These are phyloP conservation scores for Glaciozyma martinii DNA, from an alignment of 768 basidiomycete genomes.

Conservation along the genomic window DNA sequence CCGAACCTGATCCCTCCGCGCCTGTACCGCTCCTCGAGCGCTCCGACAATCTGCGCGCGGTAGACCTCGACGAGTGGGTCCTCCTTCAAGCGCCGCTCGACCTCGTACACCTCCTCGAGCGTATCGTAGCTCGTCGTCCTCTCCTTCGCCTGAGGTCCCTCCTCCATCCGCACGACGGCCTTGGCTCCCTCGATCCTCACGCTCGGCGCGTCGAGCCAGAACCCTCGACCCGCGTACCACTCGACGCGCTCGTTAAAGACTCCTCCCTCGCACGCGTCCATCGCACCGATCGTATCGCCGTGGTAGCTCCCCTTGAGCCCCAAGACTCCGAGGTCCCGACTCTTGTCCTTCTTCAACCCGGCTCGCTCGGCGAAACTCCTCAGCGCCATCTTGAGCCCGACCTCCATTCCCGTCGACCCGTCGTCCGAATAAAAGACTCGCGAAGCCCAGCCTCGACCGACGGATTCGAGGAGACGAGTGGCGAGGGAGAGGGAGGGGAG, in stretches of 20 bases:
- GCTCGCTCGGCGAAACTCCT: slow-evolving; percentile 43
- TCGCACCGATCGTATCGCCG: slow-evolving; percentile 92
- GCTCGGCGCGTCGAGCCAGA: slow-evolving; percentile 85
- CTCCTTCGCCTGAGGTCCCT: neutral
- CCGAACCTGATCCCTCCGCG: slow-evolving; percentile 41
- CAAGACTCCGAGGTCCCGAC: slow-evolving; percentile 54
- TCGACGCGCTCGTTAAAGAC: slow-evolving; percentile 74
- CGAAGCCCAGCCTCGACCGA: slow-evolving; percentile 82
- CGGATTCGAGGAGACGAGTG: slow-evolving; percentile 60
- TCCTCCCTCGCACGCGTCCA: slow-evolving; percentile 83
- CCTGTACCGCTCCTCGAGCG: slow-evolving; percentile 46
- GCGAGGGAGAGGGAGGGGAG: slow-evolving; percentile 74
- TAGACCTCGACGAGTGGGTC: slow-evolving; percentile 57
- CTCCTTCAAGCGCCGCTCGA: slow-evolving; percentile 53
- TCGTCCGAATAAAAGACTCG: slow-evolving; percentile 90
- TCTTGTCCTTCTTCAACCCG: slow-evolving; percentile 38
- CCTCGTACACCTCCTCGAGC: slow-evolving; percentile 54
- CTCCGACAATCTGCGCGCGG: slow-evolving; percentile 43
- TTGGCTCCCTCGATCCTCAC: slow-evolving; percentile 58
- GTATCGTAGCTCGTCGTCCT: slow-evolving; percentile 2
- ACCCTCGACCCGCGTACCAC: slow-evolving; percentile 87
- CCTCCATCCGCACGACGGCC: slow-evolving; percentile 15
- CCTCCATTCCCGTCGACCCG: slow-evolving; percentile 92
- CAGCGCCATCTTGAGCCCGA: slow-evolving; percentile 95
- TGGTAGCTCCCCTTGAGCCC: slow-evolving; percentile 91